Evolutionary conservation across 2,329 filamentous ascomycete species (phyloP), one percentile per base, ranked within the genome.

Genomic region (Seiridium unicorne): DNA sequence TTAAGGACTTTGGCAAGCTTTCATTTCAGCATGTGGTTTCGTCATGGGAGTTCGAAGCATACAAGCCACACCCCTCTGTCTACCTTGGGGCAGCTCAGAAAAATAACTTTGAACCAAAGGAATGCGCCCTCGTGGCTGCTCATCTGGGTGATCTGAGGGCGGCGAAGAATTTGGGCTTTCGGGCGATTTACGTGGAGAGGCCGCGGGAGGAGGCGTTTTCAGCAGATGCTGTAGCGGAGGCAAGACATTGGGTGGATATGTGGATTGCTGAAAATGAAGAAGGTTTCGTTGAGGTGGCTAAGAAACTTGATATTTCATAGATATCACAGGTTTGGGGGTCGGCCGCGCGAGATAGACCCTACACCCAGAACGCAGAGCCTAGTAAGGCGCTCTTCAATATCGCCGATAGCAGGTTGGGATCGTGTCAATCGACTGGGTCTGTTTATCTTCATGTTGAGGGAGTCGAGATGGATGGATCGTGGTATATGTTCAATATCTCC

Each of bases 41-140:
- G 7, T 85, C 87, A 0, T 90, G 90, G 73, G 82, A 88, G 63
- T 94, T 93, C 69, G 77, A 80, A 49, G 86, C 85, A 0, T 95
- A 94, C 73, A 95, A 95, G 77, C 91, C 91, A 1, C 81, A 84
- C 62, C 83, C 84, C 6, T 77, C 73, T 56, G 87, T 89, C 2
- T 95, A 95, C 69, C 79, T 83, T 1, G 90, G 91, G 3, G 90
- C 89, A 0, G 89, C 81, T 2, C 73, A 78, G 60, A 79, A 77
- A 64, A 73, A 93, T 57, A 84, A 82, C 0, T 62, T 87, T 47
- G 66, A 81, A 62, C 83, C 87, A 0, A 70, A 72, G 2, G 80
- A 93, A 68, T 89, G 91, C 60, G 89, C 86, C 26, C 86, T 95
- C 84, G 89, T 95, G 26, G 91, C 92, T 13, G 87, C 91, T 44